These are phyloP conservation scores for Lycium barbarum DNA, from an alignment of 257 asterid genomes.

Conservation along the genomic window DNA sequence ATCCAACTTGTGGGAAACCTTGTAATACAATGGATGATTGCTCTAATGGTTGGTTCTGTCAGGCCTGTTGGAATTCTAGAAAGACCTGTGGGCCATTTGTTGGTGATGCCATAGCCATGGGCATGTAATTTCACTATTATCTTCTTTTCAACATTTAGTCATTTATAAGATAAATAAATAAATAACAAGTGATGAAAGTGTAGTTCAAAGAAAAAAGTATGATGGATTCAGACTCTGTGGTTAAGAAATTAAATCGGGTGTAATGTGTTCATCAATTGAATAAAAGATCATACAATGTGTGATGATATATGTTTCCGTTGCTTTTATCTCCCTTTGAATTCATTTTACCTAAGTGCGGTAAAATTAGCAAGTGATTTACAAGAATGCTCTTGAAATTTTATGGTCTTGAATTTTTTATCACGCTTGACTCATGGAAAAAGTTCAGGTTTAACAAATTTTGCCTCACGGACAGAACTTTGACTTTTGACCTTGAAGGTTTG, in stretches of 20 bases:
- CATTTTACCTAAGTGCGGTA: no score
- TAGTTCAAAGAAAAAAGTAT: not conserved
- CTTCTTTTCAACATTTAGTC: not conserved
- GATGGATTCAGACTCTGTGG: not conserved
- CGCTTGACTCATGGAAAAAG: no score
- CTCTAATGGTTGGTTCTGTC: not conserved
- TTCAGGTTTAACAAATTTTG: no score
- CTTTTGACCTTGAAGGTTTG: no score
- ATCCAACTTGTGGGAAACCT: slow-evolving; percentile 21
- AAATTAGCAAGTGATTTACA: no score
- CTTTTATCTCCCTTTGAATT: not conserved
- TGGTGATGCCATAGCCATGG: not conserved
- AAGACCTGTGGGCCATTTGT: not conserved
- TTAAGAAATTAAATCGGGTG: not conserved
- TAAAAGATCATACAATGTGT: not conserved
- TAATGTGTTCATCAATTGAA: not conserved
- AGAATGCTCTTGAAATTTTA: no score
- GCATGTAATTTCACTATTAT: not conserved
- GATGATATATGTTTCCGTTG: not conserved
- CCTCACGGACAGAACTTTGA: no score
- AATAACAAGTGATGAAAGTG: slow-evolving; percentile 1
- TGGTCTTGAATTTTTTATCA: no score
- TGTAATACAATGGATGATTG: not conserved
- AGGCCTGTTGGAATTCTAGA: not conserved
- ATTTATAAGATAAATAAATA: slow-evolving; percentile 17